Evolutionary conservation across 1,284 basidiomycete genomes (phyloP).

Genomic region (Phaffia rhodozyma): DNA sequence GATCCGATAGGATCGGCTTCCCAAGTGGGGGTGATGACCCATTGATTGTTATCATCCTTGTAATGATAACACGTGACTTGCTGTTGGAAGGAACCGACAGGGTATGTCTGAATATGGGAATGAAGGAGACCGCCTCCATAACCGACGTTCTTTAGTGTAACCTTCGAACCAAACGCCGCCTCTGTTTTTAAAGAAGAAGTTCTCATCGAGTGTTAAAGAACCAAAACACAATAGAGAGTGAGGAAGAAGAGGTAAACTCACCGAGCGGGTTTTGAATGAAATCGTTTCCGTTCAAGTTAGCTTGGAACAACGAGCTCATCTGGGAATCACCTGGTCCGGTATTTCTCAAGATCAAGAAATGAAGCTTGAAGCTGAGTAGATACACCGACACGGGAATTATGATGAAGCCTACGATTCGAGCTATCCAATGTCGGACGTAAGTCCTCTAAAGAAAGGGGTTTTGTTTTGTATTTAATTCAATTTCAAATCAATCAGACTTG

Average conservation of each 20-base stretch:
- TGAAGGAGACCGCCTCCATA: slow-evolving; percentile 94
- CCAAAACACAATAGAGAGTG: background rate
- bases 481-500: background rate
- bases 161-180: slow-evolving; percentile 74
- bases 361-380: slow-evolving; percentile 87
- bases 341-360: slow-evolving; percentile 87
- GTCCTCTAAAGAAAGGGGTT: slow-evolving; percentile 40
- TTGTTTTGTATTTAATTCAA: too few species aligned
- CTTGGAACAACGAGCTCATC: slow-evolving; percentile 97
- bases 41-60: slow-evolving; percentile 96
- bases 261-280: slow-evolving; percentile 77
- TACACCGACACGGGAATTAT: slow-evolving; percentile 82
- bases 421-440: slow-evolving; percentile 84
- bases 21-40: slow-evolving; percentile 71
- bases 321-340: slow-evolving; percentile 94
- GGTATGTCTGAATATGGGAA: slow-evolving; percentile 90
- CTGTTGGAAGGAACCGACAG: slow-evolving; percentile 84
- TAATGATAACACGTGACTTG: slow-evolving; percentile 99
- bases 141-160: slow-evolving; percentile 95
- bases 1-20: slow-evolving; percentile 54
- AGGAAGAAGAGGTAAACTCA: slow-evolving; percentile 29
- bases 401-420: slow-evolving; percentile 75
- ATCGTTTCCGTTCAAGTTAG: slow-evolving; percentile 88
- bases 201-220: slow-evolving; percentile 7
- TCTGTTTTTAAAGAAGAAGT: slow-evolving; percentile 42